Conservation (phyloP, 306 rosid genomes). For the Ceratonia siliqua region DNA sequence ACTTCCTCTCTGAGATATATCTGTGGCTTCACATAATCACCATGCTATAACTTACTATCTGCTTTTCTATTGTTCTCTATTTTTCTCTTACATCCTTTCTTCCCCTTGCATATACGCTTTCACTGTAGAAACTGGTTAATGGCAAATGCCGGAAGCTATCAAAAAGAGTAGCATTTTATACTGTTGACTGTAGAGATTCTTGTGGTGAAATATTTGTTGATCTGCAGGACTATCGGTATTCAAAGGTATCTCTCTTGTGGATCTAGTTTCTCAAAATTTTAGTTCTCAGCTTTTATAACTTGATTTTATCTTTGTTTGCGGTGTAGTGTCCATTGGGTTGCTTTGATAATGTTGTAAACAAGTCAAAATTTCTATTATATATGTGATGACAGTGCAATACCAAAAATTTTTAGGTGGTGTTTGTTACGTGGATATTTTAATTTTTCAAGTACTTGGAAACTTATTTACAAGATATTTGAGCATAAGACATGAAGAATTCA, state of each 20-base stretch:
- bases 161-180: conserved; percentile 77
- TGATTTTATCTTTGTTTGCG: conserved; percentile 11
- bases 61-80: not conserved
- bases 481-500: too few relatives aligned
- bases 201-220: conserved; percentile 98
- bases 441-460: too few relatives aligned
- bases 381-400: not conserved
- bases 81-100: conserved; percentile 17
- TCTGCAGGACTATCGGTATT: conserved; percentile 72
- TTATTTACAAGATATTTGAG: too few relatives aligned
- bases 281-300: conserved; percentile 1
- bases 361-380: not conserved
- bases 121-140: conserved; percentile 69
- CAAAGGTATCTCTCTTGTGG: conserved; percentile 54
- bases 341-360: not conserved
- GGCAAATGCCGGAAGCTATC: conserved; percentile 81
- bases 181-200: conserved; percentile 91
- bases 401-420: too few relatives aligned
- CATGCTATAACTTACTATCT: not conserved
- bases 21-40: not conserved
- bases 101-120: not conserved
- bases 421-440: too few relatives aligned
- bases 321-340: not conserved
- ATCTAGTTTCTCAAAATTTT: not conserved
- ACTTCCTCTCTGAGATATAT: not conserved